A percentile compares a stretch with the other conserved stretches of the same genome.
Conservation (phyloP, 2,329 filamentous ascomycete species). For the Diaporthe capsici region DNA sequence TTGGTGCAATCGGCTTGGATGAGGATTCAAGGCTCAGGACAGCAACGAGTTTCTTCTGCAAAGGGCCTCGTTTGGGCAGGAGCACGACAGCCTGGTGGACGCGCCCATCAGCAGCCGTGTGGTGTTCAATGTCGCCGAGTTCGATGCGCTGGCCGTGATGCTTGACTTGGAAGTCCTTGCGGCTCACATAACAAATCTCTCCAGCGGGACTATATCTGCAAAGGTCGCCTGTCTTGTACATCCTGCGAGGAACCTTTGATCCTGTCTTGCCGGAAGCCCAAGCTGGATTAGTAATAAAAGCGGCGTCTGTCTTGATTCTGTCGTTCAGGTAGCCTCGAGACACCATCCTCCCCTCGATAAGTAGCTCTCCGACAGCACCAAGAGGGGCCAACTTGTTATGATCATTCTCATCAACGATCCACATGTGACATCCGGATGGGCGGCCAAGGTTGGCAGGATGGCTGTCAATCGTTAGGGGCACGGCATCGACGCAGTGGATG, state of each 20-base stretch:
- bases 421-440: neutral
- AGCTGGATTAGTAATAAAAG: neutral
- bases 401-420: neutral
- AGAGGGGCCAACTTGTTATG: neutral
- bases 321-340: neutral
- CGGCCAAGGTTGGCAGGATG: neutral
- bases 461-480: neutral
- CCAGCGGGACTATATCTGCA: neutral
- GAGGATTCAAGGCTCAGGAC: neutral
- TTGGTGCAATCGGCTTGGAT: neutral
- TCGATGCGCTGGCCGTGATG: neutral
- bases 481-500: neutral
- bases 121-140: neutral
- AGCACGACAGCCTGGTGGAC: neutral
- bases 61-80: neutral
- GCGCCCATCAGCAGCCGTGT: neutral
- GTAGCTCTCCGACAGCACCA: neutral
- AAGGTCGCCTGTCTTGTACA: neutral
- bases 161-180: neutral
- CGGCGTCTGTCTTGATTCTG: neutral
- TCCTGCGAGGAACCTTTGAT: neutral
- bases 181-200: neutral
- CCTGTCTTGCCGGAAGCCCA: neutral
- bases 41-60: neutral
- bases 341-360: neutral